Base-by-base conservation (phyloP, 2,329 filamentous ascomycete species). In the Paecilomyces sp. region DNA sequence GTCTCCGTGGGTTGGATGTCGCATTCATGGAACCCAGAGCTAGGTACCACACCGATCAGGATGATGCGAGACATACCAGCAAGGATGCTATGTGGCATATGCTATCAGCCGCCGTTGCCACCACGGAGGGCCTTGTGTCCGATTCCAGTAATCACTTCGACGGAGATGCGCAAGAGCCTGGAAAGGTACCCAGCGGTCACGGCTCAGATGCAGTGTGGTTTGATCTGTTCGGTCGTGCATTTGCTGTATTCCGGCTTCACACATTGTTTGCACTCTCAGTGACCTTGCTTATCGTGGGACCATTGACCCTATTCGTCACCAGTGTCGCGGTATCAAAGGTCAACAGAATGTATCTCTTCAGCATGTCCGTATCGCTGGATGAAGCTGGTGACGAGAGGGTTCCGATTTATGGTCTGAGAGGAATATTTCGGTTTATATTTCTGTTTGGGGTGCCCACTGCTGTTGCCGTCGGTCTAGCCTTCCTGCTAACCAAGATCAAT, bases 341-440 rank as follows among this genome's bases (percentile, higher is more conserved):
- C 8, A 91, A 92, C 73, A 96, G 91, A 77, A 91, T 92, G 77
- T 99, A 97, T 74, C 85, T 93, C 59, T 96, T 97, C 72, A 83
- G 89, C 3, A 83, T 86, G 57, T 83, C 83, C 58, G 81, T 83
- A 56, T 82, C 85, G 59, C 79, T 85, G n/a, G 81, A 85, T 63
- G 83, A 83, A 18, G 41, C n/a, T 54, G 79, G 83, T 9, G 83
- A 83, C 58, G 79, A 89, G 58, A 77, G 82, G 1, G 79, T 95
- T 11, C 72, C 80, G 13, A 74, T 96, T 22, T 84, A 88, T 60
- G 93, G 92, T 1, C 87, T 88, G 80, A 87, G 87, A 66, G 94
- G 94, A 0, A 86, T 95, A 68, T 91, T 91, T 74, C 85, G 93
- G 34, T 94, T 91, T 65, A 92, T 92, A 0, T 77, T 96, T 56